Evolutionary conservation across 352 stramenopile species (phyloP).

Genomic region (Peronosclerospora sorghi): DNA sequence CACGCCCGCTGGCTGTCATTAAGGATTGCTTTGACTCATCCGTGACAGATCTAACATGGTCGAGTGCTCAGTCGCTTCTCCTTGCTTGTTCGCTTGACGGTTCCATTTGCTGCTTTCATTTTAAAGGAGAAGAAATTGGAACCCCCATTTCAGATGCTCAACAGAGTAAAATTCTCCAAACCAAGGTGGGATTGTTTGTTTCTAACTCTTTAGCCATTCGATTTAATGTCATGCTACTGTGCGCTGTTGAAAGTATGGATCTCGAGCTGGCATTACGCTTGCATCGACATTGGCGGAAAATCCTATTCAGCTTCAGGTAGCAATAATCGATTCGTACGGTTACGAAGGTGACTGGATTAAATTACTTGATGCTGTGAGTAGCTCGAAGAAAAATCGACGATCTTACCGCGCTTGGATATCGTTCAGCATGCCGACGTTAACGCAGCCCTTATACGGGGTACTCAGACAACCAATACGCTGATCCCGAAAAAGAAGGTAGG

Average conservation of each 20-base stretch:
- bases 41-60: conserved; percentile 77
- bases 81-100: conserved; percentile 71
- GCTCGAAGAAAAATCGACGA: conserved; percentile 53
- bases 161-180: conserved; percentile 73
- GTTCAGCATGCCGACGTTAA: conserved; percentile 4
- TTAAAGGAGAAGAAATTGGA: conserved; percentile 53
- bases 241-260: conserved; percentile 50
- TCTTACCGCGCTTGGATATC: conserved; percentile 6
- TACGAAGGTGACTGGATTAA: background rate
- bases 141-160: conserved; percentile 51
- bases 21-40: conserved; percentile 79
- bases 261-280: conserved; percentile 65
- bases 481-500: conserved; percentile 58
- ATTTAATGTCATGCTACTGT: background rate
- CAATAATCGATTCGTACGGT: background rate
- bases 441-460: background rate
- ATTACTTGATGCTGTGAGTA: conserved; percentile 12
- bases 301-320: conserved; percentile 66
- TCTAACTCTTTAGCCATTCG: background rate
- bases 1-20: conserved; percentile 63
- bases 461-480: conserved; percentile 32
- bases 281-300: conserved; percentile 73
- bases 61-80: conserved; percentile 39
- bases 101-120: conserved; percentile 77
- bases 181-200: conserved; percentile 33